Evolutionary conservation across 2,329 filamentous ascomycete species (phyloP), one percentile per base, ranked within the genome.

Genomic region (Colletotrichum camelliae): DNA sequence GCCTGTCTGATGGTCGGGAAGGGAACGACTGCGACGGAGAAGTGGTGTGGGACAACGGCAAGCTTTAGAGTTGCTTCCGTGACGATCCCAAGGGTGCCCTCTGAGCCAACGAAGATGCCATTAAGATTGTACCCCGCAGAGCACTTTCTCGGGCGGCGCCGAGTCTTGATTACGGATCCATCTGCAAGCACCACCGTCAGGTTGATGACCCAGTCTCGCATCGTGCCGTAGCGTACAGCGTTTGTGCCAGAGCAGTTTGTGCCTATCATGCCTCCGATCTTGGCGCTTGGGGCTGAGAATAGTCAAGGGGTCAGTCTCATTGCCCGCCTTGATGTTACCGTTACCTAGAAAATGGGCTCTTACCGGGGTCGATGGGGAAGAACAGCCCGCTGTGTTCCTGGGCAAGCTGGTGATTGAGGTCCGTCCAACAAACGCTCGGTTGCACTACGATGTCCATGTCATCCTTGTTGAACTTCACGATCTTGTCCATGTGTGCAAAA

Each of bases 201-300:
- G 78, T 92, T 94, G 75, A 94, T 86, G 2, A 94, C 93, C 88
- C 92, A 94, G 78, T 94, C 93, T 78, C 93, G 93, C 93, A 94
- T 94, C 0, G 93, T 94, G 0, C 93, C 93, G 80, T 94, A 94
- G 64, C 92, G 86, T 71, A 89, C 86, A 1, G 89, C 89, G 77
- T 91, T 91, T 0, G 89, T 91, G 0, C 89, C 89, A 67, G 87
- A 91, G 84, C 93, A 94, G 64, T 93, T 93, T 2, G 93, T 94
- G 1, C 91, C 91, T 6, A 94, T 84, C 89, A 91, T 91, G 4
- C 89, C 90, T 2, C 89, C 90, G 21, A 91, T 86, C 76, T 12
- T 31, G 27, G 10, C 15, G 29, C 58, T 61, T 27, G 27, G 58
- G 3, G 58, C 58, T 61, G 58, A 58, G 27, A 0, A 58, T 9